These are phyloP conservation scores for Geotrichum armillariae DNA, from an alignment of 1,139 yeast species.

Conservation along the genomic window DNA sequence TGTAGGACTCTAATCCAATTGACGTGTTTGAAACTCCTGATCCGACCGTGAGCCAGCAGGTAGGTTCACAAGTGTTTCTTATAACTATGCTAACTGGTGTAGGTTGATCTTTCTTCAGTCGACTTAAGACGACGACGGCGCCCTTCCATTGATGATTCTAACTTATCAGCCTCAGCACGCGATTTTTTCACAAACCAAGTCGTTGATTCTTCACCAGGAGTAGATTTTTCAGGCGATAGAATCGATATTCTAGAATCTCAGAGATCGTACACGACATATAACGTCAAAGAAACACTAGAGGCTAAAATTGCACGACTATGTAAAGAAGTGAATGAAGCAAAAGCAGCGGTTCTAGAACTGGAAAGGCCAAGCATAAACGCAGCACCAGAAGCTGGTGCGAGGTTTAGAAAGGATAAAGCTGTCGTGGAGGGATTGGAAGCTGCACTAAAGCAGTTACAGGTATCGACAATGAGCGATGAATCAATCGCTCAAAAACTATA, in stretches of 20 bases:
- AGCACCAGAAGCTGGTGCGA: not conserved
- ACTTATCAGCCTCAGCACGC: conserved; percentile 7
- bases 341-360: conserved; percentile 3
- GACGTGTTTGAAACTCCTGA: conserved; percentile 22
- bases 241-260: conserved; percentile 4
- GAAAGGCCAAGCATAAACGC: conserved; percentile 1
- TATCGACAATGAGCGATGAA: not conserved
- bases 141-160: conserved; percentile 16
- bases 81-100: too few species aligned
- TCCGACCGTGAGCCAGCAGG: conserved; percentile 3
- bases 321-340: conserved; percentile 16
- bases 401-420: not conserved
- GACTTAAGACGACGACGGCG: not conserved
- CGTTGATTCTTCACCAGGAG: conserved; percentile 1
- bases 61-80: too few species aligned
- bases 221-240: conserved; percentile 11
- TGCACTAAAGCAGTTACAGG: conserved; percentile 4
- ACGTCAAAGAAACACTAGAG: conserved; percentile 16
- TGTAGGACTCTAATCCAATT: conserved; percentile 21
- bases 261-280: conserved; percentile 8
- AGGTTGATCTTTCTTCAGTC: conserved; percentile 4
- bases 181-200: conserved; percentile 13
- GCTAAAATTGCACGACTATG: conserved; percentile 18
- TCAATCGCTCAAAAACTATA: not conserved
- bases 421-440: conserved; percentile 10